Percentiles rank a stretch among this genome's conserved stretches.
Conservation (phyloP, 148 eudicot species). For the Rhododendron mucronatum region DNA sequence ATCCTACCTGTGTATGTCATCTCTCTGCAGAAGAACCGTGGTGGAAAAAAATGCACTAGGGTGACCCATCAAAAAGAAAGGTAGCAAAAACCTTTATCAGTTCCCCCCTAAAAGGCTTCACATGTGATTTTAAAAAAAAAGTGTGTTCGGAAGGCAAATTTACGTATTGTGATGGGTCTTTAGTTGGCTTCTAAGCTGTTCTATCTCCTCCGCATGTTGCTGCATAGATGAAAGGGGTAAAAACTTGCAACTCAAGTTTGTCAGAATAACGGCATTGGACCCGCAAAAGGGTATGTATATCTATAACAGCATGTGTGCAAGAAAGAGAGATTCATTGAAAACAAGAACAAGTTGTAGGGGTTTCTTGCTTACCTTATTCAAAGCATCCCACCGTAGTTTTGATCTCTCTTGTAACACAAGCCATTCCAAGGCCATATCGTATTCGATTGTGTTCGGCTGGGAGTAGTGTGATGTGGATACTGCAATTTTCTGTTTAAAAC, state of each 20-base stretch:
- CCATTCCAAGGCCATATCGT: constrained; percentile 63
- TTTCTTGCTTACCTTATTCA: constrained; percentile 39
- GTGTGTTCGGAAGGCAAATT: not conserved
- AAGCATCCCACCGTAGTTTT: constrained; percentile 34
- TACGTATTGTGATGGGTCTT: not conserved
- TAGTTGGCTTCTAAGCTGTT: constrained; percentile 11
- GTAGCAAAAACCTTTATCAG: not conserved
- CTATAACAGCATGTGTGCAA: not conserved
- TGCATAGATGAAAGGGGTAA: not conserved
- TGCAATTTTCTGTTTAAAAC: constrained; percentile 26
- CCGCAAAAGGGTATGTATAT: not conserved
- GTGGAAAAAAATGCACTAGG: not conserved
- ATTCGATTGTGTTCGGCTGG: constrained; percentile 54
- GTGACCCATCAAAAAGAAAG: not conserved
- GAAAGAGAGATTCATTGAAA: not conserved
- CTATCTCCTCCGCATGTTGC: constrained; percentile 16
- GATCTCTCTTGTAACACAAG: constrained; percentile 34
- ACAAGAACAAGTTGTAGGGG: not conserved
- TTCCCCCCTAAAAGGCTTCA: not conserved
- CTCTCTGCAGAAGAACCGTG: not conserved
- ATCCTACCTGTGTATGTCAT: not conserved
- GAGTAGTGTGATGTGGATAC: constrained; percentile 66
- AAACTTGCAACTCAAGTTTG: not conserved
- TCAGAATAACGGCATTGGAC: not conserved
- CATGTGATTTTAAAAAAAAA: not conserved